These are phyloP conservation scores for Paramecium caudatum DNA, from an alignment of 73 alveolate genomes.

Conservation along the genomic window DNA sequence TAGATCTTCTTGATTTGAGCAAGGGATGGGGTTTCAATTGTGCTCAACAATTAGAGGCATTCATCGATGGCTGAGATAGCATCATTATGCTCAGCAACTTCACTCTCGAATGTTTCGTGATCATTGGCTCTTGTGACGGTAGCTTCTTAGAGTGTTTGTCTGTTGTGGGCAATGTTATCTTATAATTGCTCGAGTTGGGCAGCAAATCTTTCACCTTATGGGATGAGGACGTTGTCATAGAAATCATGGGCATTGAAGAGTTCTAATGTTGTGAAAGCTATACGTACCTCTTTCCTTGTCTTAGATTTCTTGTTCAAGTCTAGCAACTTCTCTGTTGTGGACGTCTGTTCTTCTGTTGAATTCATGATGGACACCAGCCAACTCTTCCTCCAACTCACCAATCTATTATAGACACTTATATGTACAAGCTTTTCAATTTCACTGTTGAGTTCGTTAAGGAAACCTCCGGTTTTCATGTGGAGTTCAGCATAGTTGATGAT, in stretches of 20 bases:
- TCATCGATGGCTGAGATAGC: conserved; percentile 62
- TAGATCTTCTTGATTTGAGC: conserved; percentile 57
- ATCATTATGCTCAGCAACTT: conserved; percentile 55
- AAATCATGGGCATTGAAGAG: conserved; percentile 67
- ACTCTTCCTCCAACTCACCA: conserved; percentile 43
- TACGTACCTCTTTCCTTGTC: conserved; percentile 57
- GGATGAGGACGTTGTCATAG: conserved; percentile 66
- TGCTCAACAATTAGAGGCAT: conserved; percentile 32
- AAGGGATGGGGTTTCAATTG: conserved; percentile 34
- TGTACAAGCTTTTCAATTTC: conserved; percentile 57
- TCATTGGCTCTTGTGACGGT: conserved; percentile 45
- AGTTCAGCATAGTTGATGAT: conserved; percentile 69
- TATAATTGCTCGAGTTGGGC: conserved; percentile 59
- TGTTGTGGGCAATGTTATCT: conserved; percentile 62
- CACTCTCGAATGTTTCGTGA: conserved; percentile 35
- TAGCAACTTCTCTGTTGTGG: conserved; percentile 60
- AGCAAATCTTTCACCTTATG: conserved; percentile 65
- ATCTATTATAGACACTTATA: neutral
- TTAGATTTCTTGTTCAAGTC: conserved; percentile 71
- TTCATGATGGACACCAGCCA: conserved; percentile 54
- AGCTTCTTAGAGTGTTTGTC: neutral
- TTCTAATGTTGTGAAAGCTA: neutral
- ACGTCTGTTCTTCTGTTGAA: conserved; percentile 50
- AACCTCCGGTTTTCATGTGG: conserved; percentile 66
- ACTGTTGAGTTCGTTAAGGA: conserved; percentile 15